phyloP scores from a whole-genome alignment of 1,139 yeast species.

The Yamadazyma conglobata region DNA sequence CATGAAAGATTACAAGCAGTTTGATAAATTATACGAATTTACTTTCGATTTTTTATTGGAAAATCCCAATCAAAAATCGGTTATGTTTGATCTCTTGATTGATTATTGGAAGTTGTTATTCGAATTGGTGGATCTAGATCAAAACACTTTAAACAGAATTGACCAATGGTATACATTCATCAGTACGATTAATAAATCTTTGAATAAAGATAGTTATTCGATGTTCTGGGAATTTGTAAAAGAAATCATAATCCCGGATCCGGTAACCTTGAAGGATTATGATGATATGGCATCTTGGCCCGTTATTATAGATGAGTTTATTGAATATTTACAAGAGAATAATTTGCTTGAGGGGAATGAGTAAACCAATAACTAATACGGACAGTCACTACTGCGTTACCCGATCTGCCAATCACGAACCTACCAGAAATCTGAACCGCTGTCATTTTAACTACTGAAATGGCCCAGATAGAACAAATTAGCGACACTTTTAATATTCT shows the following conservation, averaged over 20 bases:
- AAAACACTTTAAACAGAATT: constrained; percentile 24
- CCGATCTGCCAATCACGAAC: too few species aligned
- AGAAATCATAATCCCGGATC: constrained; percentile 49
- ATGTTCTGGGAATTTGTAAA: constrained; percentile 71
- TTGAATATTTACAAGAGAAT: constrained; percentile 52
- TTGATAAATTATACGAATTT: constrained; percentile 54
- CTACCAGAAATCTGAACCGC: too few species aligned
- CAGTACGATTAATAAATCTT: constrained; percentile 24
- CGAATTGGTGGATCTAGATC: constrained; percentile 15
- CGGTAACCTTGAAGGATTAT: constrained; percentile 47
- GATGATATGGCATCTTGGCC: constrained; percentile 94
- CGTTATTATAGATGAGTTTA: constrained; percentile 76
- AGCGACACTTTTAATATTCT: too few species aligned
- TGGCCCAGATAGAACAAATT: too few species aligned
- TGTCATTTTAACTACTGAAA: too few species aligned
- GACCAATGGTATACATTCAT: constrained; percentile 54
- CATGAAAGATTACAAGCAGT: constrained; percentile 9
- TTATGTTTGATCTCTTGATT: constrained; percentile 61
- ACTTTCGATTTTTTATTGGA: constrained; percentile 69
- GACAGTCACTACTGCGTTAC: too few species aligned
- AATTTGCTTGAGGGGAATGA: constrained; percentile 1
- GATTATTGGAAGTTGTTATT: constrained; percentile 79
- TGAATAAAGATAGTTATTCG: constrained; percentile 78
- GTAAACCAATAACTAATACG: too few species aligned
- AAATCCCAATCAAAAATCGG: constrained; percentile 50